Base-by-base conservation (phyloP, 2,329 filamentous ascomycete species). In the Ilyonectria destructans region DNA sequence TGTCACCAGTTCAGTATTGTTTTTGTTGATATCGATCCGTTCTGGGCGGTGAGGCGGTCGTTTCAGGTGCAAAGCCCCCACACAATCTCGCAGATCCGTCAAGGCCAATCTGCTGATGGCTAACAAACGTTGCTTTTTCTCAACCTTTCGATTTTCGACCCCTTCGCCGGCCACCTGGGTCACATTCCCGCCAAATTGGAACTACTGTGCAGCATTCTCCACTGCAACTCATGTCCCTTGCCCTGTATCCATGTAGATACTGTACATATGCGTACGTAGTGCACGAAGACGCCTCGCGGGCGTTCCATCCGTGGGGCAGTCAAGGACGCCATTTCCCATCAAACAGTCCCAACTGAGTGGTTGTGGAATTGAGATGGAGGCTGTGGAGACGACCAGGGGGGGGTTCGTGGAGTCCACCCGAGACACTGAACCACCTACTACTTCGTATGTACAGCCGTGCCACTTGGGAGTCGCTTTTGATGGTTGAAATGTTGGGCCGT, bases 21-120 rank as follows among this genome's bases (percentile, higher is more conserved):
- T 15, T 51, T 29, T 51, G 6, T 29, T 7, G 19, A 51, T 51
- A 48, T 58, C 19, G 45, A 31, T 52, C 23, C 52, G 40, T n/a
- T 23, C n/a, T 46, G 61, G 46, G 67, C 67, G 67, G 67, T 69
- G 64, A 69, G 64, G 59, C 62, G 60, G 31, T 63, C 52, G 67
- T 48, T 64, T 62, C 56, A 59, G 54, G 40, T 62, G 33, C 21
- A 19, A 58, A 19, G 35, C 46, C 61, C 33, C 54, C 46, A 51
- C 49, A 54, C 55, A 63, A 56, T 61, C 59, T 67, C 64, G 67
- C 55, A 63, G 67, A 67, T 67, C 56, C 48, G 45, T 40, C 26
- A 13, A 35, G 35, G 58, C 33, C 51, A 19, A 12, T 21, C 37
- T 51, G n/a, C 40, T 49, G 37, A 23, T 35, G 33, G 52, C 29